These are phyloP conservation scores for Scheffersomyces amazonensis DNA, from an alignment of 805 yeast genomes.

Conservation along the genomic window DNA sequence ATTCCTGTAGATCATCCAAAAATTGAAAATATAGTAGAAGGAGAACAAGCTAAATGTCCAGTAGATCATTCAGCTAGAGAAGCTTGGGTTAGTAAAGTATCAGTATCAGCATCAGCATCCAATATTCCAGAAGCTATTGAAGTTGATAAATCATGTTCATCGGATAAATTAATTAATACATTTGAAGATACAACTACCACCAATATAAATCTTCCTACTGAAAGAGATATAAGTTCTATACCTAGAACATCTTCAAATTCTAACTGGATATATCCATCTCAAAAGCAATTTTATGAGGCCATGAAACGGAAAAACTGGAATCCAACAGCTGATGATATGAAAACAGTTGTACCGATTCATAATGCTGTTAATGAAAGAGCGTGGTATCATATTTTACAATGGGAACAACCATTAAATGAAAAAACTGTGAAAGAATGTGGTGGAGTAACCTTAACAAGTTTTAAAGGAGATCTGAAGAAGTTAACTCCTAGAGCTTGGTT, in stretches of 20 bases:
- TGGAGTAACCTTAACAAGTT: constrained; percentile 79
- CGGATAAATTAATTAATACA: constrained; percentile 36
- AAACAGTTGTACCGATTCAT: constrained; percentile 88
- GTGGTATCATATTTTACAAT: constrained; percentile 76
- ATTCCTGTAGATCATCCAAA: constrained; percentile 21
- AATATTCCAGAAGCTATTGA: constrained; percentile 40
- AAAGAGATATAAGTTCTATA: constrained; percentile 74
- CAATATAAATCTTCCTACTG: constrained; percentile 53
- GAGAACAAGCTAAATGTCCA: constrained; percentile 38
- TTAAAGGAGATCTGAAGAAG: constrained; percentile 84
- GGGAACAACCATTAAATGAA: constrained; percentile 69
- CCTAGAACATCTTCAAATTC: constrained; percentile 63
- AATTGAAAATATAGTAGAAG: constrained; percentile 3
- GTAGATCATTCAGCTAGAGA: constrained; percentile 36
- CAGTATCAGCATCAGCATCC: constrained; percentile 25
- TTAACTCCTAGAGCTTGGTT: constrained; percentile 82
- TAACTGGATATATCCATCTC: constrained; percentile 95
- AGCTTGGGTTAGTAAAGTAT: constrained; percentile 36
- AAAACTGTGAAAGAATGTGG: constrained; percentile 58
- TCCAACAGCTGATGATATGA: constrained; percentile 81
- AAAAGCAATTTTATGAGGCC: constrained; percentile 90
- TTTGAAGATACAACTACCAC: constrained; percentile 24
- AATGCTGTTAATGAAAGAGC: constrained; percentile 91
- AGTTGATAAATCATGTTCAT: constrained; percentile 39
- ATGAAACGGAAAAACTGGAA: constrained; percentile 90